Conservation (phyloP, 495 filamentous ascomycete genomes). For the Trichocladium uniseriatum region DNA sequence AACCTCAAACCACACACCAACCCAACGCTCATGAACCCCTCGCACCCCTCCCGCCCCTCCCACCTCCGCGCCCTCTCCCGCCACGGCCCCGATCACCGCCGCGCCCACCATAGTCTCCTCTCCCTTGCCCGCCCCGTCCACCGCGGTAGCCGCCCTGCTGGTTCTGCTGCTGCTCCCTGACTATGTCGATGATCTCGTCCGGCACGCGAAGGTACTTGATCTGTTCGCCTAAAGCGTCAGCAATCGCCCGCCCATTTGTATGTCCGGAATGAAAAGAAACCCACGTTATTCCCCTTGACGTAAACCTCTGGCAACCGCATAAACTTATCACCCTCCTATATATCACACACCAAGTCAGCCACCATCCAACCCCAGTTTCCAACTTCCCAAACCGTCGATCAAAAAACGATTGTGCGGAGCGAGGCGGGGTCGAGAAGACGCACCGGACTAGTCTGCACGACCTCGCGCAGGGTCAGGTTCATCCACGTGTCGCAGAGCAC, state of each 20-base stretch:
- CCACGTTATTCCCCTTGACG: conserved; percentile 91
- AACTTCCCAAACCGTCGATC: too few relatives aligned
- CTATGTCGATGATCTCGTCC: conserved; percentile 88
- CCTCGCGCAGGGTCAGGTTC: conserved; percentile 94
- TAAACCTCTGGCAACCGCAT: conserved; percentile 87
- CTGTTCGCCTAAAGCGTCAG: conserved; percentile 36
- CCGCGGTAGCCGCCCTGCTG: conserved; percentile 52
- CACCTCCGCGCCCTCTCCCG: conserved; percentile 43
- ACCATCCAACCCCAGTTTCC: too few relatives aligned
- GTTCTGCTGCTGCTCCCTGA: conserved; percentile 79
- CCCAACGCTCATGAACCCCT: not conserved
- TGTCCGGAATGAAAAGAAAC: conserved; percentile 13
- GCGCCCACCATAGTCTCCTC: conserved; percentile 51
- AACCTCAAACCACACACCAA: not conserved
- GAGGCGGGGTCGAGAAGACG: too few relatives aligned
- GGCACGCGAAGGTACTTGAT: conserved; percentile 97
- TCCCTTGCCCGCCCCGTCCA: conserved; percentile 55
- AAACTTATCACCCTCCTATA: conserved; percentile 82
- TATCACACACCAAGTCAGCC: too few relatives aligned
- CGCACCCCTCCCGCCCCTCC: conserved; percentile 13
- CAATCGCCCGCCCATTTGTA: not conserved
- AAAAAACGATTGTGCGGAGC: too few relatives aligned
- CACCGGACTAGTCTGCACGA: conserved; percentile 88
- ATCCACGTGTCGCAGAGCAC: conserved; percentile 98
- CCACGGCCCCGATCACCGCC: conserved; percentile 31